These are phyloP conservation scores for Spathaspora arborariae DNA, from an alignment of 805 yeast genomes.

Conservation along the genomic window DNA sequence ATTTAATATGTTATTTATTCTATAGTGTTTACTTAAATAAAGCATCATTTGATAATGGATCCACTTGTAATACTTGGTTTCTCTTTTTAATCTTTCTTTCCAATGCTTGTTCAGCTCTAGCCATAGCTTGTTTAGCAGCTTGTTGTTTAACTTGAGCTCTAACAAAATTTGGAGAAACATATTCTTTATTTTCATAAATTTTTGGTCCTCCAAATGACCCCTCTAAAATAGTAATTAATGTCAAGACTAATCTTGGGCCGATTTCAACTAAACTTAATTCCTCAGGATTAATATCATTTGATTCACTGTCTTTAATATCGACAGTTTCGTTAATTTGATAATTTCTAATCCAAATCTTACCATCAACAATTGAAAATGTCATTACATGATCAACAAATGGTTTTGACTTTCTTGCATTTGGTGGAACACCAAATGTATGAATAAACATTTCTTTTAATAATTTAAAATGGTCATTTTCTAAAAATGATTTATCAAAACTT, in stretches of 20 bases:
- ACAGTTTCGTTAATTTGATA: slow-evolving; percentile 77
- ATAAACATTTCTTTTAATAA: slow-evolving; percentile 65
- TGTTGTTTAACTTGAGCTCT: slow-evolving; percentile 84
- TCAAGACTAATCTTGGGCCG: slow-evolving; percentile 94
- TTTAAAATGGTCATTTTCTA: slow-evolving; percentile 57
- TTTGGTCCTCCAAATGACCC: slow-evolving; percentile 98
- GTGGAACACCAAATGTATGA: slow-evolving; percentile 85
- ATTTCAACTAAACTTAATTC: slow-evolving; percentile 85
- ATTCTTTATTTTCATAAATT: slow-evolving; percentile 94
- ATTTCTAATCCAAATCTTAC: slow-evolving; percentile 92
- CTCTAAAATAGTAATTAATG: slow-evolving; percentile 85
- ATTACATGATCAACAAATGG: slow-evolving; percentile 95
- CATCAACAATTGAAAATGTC: slow-evolving; percentile 89
- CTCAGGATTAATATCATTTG: slow-evolving; percentile 38
- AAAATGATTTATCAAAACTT: slow-evolving; percentile 80
- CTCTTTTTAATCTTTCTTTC: slow-evolving; percentile 73
- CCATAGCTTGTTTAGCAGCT: slow-evolving; percentile 73
- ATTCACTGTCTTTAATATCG: slow-evolving; percentile 54
- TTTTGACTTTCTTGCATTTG: slow-evolving; percentile 83
- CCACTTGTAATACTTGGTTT: slow-evolving; percentile 68
- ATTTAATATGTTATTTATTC: background rate
- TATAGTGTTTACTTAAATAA: slow-evolving; percentile 46
- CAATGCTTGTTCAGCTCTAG: slow-evolving; percentile 75
- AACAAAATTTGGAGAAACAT: slow-evolving; percentile 91
- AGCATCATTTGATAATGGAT: slow-evolving; percentile 77